Conservation (phyloP, 1,139 yeast species). For the Nakaseomyces kungkrabaensis region DNA sequence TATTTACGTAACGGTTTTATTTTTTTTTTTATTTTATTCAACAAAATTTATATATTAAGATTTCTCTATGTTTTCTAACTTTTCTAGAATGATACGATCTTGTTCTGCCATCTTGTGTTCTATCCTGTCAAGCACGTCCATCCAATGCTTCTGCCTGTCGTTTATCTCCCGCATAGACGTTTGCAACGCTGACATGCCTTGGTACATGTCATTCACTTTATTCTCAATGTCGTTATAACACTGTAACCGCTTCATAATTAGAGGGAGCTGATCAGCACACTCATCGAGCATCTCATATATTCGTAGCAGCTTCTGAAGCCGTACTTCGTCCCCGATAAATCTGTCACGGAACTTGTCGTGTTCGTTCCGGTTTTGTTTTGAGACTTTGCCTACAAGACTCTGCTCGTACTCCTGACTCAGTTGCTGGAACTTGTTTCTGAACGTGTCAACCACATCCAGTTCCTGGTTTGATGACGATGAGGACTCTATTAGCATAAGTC, state of each 20-base stretch:
- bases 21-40: neutral
- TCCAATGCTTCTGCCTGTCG: slow-evolving; percentile 35
- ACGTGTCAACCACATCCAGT: slow-evolving; percentile 7
- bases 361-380: slow-evolving; percentile 21
- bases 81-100: slow-evolving; percentile 10
- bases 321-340: slow-evolving; percentile 16
- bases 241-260: slow-evolving; percentile 36
- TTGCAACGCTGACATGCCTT: slow-evolving; percentile 41
- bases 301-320: slow-evolving; percentile 34
- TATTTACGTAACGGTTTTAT: neutral
- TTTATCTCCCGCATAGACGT: slow-evolving; percentile 20
- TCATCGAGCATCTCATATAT: slow-evolving; percentile 34
- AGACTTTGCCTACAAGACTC: slow-evolving; percentile 16
- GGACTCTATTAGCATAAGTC: slow-evolving; percentile 4
- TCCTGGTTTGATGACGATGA: neutral
- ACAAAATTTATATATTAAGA: neutral
- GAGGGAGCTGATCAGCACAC: slow-evolving; percentile 34
- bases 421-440: slow-evolving; percentile 33
- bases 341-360: slow-evolving; percentile 16
- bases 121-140: slow-evolving; percentile 31
- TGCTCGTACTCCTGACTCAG: slow-evolving; percentile 29
- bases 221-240: slow-evolving; percentile 39
- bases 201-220: slow-evolving; percentile 45
- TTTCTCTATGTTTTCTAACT: slow-evolving; percentile 3
- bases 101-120: slow-evolving; percentile 33